Base-by-base conservation (phyloP, 2,329 filamentous ascomycete species). In the Botryotinia narcissicola region DNA sequence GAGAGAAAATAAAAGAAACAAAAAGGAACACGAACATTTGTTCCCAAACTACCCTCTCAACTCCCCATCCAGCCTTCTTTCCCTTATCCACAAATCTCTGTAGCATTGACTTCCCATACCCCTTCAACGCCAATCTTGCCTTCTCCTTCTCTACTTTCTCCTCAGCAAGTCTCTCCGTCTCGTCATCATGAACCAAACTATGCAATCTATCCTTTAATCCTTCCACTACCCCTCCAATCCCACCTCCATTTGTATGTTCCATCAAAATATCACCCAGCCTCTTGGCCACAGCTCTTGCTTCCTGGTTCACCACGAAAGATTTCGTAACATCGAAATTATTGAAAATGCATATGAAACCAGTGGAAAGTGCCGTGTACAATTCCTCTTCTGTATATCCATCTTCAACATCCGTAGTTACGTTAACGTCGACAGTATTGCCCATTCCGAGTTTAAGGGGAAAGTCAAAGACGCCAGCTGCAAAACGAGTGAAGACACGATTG, bases 271-370 rank as follows among this genome's bases (percentile, higher is more conserved):
- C 83, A 3, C 89, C 90, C 0, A 94, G 83, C 80, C 90, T 87
- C 69, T 85, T 82, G 0, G 88, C 84, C 8, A 91, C 83, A 29
- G 88, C 85, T 75, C 85, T 85, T 3, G 88, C 88, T 18, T 86
- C 87, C 77, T 89, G 86, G 44, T 86, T 86, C 73, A 93, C 83
- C 8, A 88, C 87, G 16, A 72, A 72, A 6, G 86, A 89, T 82
- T 90, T 91, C 76, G 86, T 87, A 0, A 88, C 86, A 76, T 95
- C 90, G 10, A 90, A 88, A 46, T 76, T 74, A 78, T 90, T 86
- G 84, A 92, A 91, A 75, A 93, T 85, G 79, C 87, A 86, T 18
- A 86, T 85, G 79, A 90, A 93, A 68, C 94, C 87, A 22, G 89
- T 85, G 0, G 90, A 85, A 40, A 94, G 85, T 4, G 81, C 35